Evolutionary conservation across 306 rosid species (phyloP), one percentile per base, ranked within the genome.

Genomic region (Fragaria nilgerrensis): DNA sequence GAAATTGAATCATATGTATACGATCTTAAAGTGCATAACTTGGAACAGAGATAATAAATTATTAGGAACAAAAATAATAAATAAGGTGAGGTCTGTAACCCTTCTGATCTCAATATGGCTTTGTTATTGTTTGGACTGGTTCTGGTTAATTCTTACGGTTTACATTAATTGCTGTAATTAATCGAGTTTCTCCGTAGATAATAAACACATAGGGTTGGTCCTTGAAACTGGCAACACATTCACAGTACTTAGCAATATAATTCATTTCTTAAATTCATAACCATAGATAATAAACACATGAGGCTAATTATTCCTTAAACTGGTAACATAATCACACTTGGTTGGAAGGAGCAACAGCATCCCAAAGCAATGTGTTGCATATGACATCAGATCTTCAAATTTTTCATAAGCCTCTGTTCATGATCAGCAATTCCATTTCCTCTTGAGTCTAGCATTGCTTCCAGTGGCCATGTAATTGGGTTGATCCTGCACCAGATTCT

Each of bases 401-500:
- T 86, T 82, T 83, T 79, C 86, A 86, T 80, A 27, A 79, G 72
- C 87, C 89, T 84, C 48, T 82, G 88, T 9, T 88, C 82, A 25
- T 58, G 36, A 58, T 82, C 82, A 56, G 13, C 77, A 79, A 80
- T 63, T 20, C 64, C 82, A 79, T 78, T 63, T 20, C 64, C 81
- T 66, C 80, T 64, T 29, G 62, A 75, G 80, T 73, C 4, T 49
- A 1, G 53, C 16, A 15, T 49, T 85, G 86, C 81, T 70, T 68
- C 44, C 84, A 74, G 78, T 25, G 72, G 77, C 79, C 75, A 75
- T 85, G 82, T 94, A 94, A 16, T 77, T 81, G 25, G 98, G 98
- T 10, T 86, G 68, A 79, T 94, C 97, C 70, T 86, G 93, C 86
- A 84, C 83, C 27, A 94, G 95, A 77, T 86, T 75, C 73, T 92